These are phyloP conservation scores for Chalara sp. DNA, from an alignment of 2,329 filamentous ascomycete species.

Conservation along the genomic window DNA sequence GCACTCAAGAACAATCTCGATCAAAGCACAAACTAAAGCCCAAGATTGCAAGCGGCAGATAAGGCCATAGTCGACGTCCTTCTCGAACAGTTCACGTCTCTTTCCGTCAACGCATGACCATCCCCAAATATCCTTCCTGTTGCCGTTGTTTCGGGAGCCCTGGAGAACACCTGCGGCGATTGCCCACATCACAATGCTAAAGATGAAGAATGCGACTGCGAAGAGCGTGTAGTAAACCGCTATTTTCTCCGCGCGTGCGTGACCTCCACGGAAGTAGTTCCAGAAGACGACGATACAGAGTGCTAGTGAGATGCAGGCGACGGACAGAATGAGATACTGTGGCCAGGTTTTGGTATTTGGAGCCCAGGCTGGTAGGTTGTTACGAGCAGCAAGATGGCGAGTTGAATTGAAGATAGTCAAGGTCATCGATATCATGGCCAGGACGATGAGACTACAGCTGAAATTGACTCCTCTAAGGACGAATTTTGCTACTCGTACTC, in stretches of 20 bases:
- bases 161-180: constrained; percentile 81
- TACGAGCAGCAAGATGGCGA: constrained; percentile 64
- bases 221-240: constrained; percentile 95
- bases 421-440: constrained; percentile 82
- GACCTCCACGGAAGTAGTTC: constrained; percentile 83
- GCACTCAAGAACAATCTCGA: constrained; percentile 88
- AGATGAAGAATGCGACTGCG: constrained; percentile 86
- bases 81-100: constrained; percentile 66
- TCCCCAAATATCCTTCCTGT: constrained; percentile 90
- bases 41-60: constrained; percentile 93
- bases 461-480: constrained; percentile 95
- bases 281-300: constrained; percentile 76
- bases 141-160: constrained; percentile 62
- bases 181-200: constrained; percentile 89
- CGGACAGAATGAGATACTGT: constrained; percentile 73
- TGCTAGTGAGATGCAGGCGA: constrained; percentile 73
- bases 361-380: constrained; percentile 81
- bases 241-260: constrained; percentile 83
- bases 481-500: constrained; percentile 89
- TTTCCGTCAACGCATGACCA: constrained; percentile 95
- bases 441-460: constrained; percentile 89
- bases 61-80: constrained; percentile 81
- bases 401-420: constrained; percentile 92
- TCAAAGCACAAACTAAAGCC: constrained; percentile 92
- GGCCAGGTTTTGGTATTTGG: constrained; percentile 72